Evolutionary conservation across 176 grass and related monocot genomes (phyloP).

Genomic region (Lolium perenne): DNA sequence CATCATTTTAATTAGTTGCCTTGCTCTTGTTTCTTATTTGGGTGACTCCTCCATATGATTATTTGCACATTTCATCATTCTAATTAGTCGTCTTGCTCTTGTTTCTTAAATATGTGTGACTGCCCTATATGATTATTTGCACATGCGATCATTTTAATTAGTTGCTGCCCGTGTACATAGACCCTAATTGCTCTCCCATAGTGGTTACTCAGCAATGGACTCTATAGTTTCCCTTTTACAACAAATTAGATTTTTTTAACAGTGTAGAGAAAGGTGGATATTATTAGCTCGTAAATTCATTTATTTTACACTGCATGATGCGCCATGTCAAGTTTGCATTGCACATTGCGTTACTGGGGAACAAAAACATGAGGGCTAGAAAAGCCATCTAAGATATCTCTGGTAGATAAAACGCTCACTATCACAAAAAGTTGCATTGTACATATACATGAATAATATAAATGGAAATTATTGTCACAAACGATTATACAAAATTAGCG

Average conservation of each 20-base stretch:
- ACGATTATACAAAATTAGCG: too few relatives aligned
- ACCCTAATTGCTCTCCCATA: neutral
- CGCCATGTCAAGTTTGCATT: neutral
- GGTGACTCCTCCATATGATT: slow-evolving; percentile 8
- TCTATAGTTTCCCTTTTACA: slow-evolving; percentile 35
- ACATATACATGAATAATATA: neutral
- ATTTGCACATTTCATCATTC: neutral
- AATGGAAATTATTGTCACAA: too few relatives aligned
- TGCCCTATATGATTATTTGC: slow-evolving; percentile 5
- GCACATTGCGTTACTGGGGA: neutral
- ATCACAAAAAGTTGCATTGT: neutral
- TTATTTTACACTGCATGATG: neutral
- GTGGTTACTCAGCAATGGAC: slow-evolving; percentile 50
- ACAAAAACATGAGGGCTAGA: neutral
- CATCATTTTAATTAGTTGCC: slow-evolving; percentile 8
- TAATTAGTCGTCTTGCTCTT: slow-evolving; percentile 1
- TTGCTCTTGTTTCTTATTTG: slow-evolving; percentile 30
- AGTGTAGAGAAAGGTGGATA: neutral
- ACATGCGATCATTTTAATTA: neutral
- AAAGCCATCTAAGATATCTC: neutral
- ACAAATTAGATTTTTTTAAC: neutral
- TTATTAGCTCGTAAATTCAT: neutral
- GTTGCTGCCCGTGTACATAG: neutral
- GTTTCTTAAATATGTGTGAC: slow-evolving; percentile 29
- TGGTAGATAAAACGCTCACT: neutral